A percentile compares a stretch with the other conserved stretches of the same genome.
phyloP scores from a whole-genome alignment of 768 basidiomycete genomes.

The Lentinula edodes region DNA sequence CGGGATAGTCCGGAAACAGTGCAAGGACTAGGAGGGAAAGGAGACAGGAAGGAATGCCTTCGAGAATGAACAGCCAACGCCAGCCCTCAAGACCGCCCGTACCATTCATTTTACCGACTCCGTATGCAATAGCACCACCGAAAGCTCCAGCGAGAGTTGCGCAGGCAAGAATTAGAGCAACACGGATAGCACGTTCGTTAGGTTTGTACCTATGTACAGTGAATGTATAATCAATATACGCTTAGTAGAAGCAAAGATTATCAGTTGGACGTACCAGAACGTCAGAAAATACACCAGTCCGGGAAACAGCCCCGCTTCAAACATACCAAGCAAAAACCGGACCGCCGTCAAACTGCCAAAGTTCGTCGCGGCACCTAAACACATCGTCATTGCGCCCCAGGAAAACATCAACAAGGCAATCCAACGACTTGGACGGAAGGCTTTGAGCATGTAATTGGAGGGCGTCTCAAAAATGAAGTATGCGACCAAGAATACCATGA shows the following conservation, averaged over 20 bases:
- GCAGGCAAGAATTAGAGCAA: slow-evolving; percentile 24
- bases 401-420: slow-evolving; percentile 32
- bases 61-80: slow-evolving; percentile 29
- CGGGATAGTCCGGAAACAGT: slow-evolving; percentile 45
- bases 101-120: slow-evolving; percentile 23
- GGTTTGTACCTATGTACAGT: slow-evolving; percentile 1
- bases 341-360: slow-evolving; percentile 32
- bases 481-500: slow-evolving; percentile 32
- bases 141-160: slow-evolving; percentile 30
- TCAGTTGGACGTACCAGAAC: slow-evolving; percentile 31
- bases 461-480: slow-evolving; percentile 37
- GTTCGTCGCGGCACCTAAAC: slow-evolving; percentile 29
- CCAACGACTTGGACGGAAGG: slow-evolving; percentile 29
- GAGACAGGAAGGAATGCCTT: slow-evolving; percentile 40
- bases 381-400: slow-evolving; percentile 33
- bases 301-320: slow-evolving; percentile 38
- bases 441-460: slow-evolving; percentile 33
- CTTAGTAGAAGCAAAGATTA: neutral
- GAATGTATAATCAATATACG: neutral
- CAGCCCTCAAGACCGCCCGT: slow-evolving; percentile 15
- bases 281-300: slow-evolving; percentile 36
- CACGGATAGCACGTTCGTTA: slow-evolving; percentile 14
- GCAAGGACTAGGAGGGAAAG: slow-evolving; percentile 24
- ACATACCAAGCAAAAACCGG: slow-evolving; percentile 37
- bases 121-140: slow-evolving; percentile 29